Conservation (phyloP, 139 green algal genomes). For the Coelastrella sp. region DNA sequence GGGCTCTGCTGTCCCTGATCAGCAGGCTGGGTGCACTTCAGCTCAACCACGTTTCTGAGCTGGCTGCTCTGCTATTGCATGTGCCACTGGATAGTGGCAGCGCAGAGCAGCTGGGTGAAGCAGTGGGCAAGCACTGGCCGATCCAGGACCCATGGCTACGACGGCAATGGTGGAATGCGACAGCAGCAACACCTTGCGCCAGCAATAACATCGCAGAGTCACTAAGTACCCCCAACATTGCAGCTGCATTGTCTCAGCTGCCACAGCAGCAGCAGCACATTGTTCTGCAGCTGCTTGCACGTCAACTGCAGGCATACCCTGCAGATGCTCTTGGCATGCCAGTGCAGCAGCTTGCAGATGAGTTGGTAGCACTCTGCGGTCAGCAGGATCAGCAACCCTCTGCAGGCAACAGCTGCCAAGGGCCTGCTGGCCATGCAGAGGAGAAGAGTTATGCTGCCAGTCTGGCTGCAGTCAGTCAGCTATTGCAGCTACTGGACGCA, state of each 20-base stretch:
- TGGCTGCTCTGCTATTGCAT: slow-evolving; percentile 14
- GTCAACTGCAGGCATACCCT: background rate
- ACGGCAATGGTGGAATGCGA: background rate
- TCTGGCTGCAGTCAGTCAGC: background rate
- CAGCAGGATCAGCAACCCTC: background rate
- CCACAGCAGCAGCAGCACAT: slow-evolving; percentile 4
- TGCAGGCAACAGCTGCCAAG: background rate
- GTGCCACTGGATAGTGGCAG: background rate
- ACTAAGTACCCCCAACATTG: background rate
- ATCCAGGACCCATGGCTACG: background rate
- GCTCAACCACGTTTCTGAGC: background rate
- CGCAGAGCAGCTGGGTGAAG: background rate
- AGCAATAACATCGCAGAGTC: background rate
- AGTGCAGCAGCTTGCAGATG: background rate
- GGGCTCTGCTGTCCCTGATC: background rate
- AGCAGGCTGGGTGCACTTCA: background rate
- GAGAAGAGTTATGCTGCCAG: no score
- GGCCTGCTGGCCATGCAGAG: no score
- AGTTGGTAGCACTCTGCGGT: background rate
- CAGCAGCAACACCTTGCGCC: background rate
- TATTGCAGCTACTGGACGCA: slow-evolving; percentile 9
- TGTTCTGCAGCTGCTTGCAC: slow-evolving; percentile 20
- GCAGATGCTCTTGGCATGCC: background rate
- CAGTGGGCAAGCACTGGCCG: background rate
- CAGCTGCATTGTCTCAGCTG: background rate